A percentile compares a stretch with the other conserved stretches of the same genome.
These are phyloP conservation scores for Encephalitozoon intestinalis DNA, from an alignment of 371 early-diverging fungal species.

Conservation along the genomic window DNA sequence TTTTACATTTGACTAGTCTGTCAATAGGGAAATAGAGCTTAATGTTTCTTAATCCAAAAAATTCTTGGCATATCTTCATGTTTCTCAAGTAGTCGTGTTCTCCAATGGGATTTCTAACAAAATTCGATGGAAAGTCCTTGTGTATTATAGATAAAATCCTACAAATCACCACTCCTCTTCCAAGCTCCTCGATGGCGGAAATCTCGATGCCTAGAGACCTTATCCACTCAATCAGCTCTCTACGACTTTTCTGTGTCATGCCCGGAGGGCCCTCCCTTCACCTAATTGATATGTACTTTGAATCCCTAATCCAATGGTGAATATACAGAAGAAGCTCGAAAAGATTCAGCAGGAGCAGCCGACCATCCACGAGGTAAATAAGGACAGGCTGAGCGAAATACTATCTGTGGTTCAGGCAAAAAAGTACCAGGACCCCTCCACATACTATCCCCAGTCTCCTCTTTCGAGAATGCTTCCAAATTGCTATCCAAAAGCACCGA, in stretches of 20 bases:
- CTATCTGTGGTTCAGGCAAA: neutral
- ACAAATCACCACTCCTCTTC: conserved; percentile 21
- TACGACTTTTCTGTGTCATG: conserved; percentile 19
- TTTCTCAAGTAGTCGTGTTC: conserved; percentile 33
- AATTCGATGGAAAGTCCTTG: neutral
- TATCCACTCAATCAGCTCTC: conserved; percentile 24
- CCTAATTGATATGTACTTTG: neutral
- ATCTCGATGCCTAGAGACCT: conserved; percentile 6
- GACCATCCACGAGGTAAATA: neutral
- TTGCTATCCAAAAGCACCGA: conserved; percentile 18
- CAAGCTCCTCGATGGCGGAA: conserved; percentile 30
- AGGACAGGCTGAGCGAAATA: conserved; percentile 19
- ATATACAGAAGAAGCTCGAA: conserved; percentile 22
- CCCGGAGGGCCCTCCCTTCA: neutral
- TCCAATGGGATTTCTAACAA: conserved; percentile 5
- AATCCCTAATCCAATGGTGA: conserved; percentile 5
- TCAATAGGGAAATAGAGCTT: conserved; percentile 36
- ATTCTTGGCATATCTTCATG: conserved; percentile 28
- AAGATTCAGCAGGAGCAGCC: conserved; percentile 22
- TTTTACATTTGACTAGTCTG: conserved; percentile 35
- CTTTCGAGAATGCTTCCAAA: conserved; percentile 14
- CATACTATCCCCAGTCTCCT: neutral
- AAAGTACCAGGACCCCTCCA: neutral
- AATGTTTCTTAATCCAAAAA: conserved; percentile 11
- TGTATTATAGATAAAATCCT: conserved; percentile 20